phyloP scores from a whole-genome alignment of 1,284 basidiomycete genomes.

The Ustilago tritici region DNA sequence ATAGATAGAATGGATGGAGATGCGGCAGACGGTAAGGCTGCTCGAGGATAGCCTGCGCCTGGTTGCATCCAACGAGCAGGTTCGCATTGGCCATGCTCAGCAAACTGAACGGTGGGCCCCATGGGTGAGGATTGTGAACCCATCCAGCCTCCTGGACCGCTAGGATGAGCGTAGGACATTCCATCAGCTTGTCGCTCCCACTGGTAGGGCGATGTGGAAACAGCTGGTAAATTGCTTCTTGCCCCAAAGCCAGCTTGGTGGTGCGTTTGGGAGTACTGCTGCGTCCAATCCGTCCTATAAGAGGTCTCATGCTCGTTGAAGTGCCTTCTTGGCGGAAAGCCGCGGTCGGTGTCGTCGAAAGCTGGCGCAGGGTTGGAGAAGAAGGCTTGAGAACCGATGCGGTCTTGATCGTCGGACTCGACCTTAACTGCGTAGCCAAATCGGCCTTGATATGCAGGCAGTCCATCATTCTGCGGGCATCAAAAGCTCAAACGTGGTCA shows the following conservation, averaged over 20 bases:
- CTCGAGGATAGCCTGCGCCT: neutral
- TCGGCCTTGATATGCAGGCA: conserved; percentile 5
- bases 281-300: conserved; percentile 12
- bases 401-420: conserved; percentile 7
- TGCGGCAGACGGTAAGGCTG: conserved; percentile 5
- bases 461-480: conserved; percentile 3
- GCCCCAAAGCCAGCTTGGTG: neutral
- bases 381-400: neutral
- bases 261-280: neutral
- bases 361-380: neutral
- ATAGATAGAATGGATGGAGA: neutral
- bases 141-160: conserved; percentile 1
- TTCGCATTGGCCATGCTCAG: conserved; percentile 9
- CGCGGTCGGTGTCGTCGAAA: neutral
- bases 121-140: neutral
- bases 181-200: conserved; percentile 25
- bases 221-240: neutral
- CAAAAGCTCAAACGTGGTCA: neutral
- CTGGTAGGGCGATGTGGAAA: conserved; percentile 1
- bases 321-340: neutral
- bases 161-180: neutral
- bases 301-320: neutral
- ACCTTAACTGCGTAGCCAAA: conserved; percentile 8
- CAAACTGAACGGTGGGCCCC: neutral
- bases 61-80: neutral